These are phyloP conservation scores for Amanita exitialis DNA, from an alignment of 768 basidiomycete species.

Conservation along the genomic window DNA sequence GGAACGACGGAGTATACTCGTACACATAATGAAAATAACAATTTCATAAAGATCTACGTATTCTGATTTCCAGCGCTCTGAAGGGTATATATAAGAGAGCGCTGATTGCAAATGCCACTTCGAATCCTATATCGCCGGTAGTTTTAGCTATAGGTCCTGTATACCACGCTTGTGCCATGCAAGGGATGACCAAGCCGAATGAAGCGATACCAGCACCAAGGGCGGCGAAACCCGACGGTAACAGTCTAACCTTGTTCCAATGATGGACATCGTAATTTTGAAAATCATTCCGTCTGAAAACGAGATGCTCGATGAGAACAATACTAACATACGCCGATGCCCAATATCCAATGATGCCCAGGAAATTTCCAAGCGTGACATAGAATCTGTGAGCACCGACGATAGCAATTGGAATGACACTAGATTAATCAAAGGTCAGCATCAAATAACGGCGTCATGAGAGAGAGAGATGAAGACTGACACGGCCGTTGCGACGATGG, in stretches of 20 bases:
- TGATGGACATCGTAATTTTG: constrained; percentile 36
- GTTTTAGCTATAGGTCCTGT: constrained; percentile 58
- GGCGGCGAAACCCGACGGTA: constrained; percentile 66
- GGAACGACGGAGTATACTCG: background rate
- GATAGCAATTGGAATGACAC: constrained; percentile 65
- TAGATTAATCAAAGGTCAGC: constrained; percentile 15
- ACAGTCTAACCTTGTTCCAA: constrained; percentile 46
- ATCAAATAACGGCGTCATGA: background rate
- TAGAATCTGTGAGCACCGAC: constrained; percentile 71
- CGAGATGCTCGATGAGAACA: constrained; percentile 57
- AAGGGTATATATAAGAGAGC: constrained; percentile 48
- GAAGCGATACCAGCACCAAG: constrained; percentile 40
- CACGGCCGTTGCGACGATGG: constrained; percentile 63
- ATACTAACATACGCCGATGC: constrained; percentile 51
- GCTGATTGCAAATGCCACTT: constrained; percentile 51
- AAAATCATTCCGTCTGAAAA: constrained; percentile 50
- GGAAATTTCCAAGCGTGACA: constrained; percentile 59
- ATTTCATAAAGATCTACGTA: constrained; percentile 12
- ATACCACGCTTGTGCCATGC: constrained; percentile 73
- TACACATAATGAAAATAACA: background rate
- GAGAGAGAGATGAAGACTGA: constrained; percentile 20
- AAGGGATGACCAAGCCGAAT: constrained; percentile 51
- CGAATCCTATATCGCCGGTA: constrained; percentile 79
- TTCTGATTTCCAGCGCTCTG: constrained; percentile 35
- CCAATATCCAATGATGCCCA: constrained; percentile 68